These are phyloP conservation scores for Plantago elongata DNA, from an alignment of 257 asterid genomes.

Conservation along the genomic window DNA sequence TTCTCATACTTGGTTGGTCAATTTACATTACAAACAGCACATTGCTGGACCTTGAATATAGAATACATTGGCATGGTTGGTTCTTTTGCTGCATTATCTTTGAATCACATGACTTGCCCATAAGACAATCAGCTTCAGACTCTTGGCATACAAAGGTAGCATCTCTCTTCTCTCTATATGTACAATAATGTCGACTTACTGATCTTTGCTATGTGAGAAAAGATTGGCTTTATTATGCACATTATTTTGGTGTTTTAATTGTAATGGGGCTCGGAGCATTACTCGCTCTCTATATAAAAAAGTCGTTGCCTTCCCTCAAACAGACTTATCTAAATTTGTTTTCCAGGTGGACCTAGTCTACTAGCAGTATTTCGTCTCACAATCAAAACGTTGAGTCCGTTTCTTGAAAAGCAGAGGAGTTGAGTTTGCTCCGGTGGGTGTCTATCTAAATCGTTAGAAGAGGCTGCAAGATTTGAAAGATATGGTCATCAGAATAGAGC, in stretches of 20 bases:
- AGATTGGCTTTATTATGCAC: too few species aligned
- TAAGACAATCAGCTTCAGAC: conserved; percentile 23
- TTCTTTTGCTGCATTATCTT: conserved; percentile 40
- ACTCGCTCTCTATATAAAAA: background rate
- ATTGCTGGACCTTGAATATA: conserved; percentile 41
- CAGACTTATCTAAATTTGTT: background rate
- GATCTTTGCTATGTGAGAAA: too few species aligned
- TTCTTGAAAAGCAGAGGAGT: conserved; percentile 7
- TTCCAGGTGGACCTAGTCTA: conserved; percentile 22
- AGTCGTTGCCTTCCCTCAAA: background rate
- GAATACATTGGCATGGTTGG: conserved; percentile 55
- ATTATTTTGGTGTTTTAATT: too few species aligned
- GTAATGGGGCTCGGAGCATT: background rate
- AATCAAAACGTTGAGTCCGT: too few species aligned
- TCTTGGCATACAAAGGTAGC: conserved; percentile 24
- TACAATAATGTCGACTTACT: background rate
- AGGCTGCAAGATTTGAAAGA: too few species aligned
- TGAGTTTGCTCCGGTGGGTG: background rate
- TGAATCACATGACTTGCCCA: conserved; percentile 17
- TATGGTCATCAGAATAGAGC: too few species aligned
- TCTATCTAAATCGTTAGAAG: too few species aligned
- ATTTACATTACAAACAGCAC: conserved; percentile 2
- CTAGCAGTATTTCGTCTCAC: conserved; percentile 13
- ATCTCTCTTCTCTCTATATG: background rate
- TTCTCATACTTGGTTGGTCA: conserved; percentile 5